Percentiles rank a stretch among this genome's conserved stretches.
Conservation (phyloP, 1,139 yeast genomes). For the Yamadazyma pseudoaaseri region DNA sequence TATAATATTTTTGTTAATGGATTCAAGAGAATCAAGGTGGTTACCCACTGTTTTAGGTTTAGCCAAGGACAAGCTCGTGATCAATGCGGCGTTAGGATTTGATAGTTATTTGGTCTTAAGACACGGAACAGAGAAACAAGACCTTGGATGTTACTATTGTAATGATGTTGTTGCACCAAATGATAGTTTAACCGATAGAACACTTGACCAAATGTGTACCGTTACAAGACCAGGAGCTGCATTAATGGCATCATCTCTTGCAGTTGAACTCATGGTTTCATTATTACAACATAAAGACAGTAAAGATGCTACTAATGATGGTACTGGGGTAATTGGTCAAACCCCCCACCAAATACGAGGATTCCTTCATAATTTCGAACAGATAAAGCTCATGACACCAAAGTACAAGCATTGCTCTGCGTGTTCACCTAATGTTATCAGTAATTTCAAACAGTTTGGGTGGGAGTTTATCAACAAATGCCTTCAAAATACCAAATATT, state of each 20-base stretch:
- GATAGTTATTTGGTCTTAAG: slow-evolving; percentile 92
- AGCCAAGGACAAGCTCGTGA: slow-evolving; percentile 64
- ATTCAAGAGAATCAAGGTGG: slow-evolving; percentile 96
- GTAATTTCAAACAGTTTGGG: slow-evolving; percentile 49
- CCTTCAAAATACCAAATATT: slow-evolving; percentile 58
- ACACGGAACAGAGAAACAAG: slow-evolving; percentile 57
- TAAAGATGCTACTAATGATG: slow-evolving; percentile 42
- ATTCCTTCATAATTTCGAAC: slow-evolving; percentile 64
- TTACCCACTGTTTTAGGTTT: slow-evolving; percentile 82
- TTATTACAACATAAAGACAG: slow-evolving; percentile 62
- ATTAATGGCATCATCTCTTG: slow-evolving; percentile 78
- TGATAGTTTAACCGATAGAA: slow-evolving; percentile 79
- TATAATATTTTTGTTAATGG: slow-evolving; percentile 77
- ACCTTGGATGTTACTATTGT: slow-evolving; percentile 93
- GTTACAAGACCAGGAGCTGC: slow-evolving; percentile 98
- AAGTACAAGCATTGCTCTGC: slow-evolving; percentile 81
- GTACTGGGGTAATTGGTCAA: slow-evolving; percentile 54
- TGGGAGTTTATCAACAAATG: slow-evolving; percentile 83
- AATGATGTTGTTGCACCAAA: slow-evolving; percentile 94
- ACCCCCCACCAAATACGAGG: slow-evolving; percentile 92
- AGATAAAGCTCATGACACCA: slow-evolving; percentile 65
- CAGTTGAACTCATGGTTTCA: slow-evolving; percentile 80
- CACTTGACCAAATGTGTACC: slow-evolving; percentile 97
- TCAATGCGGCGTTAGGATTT: slow-evolving; percentile 93
- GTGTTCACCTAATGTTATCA: slow-evolving; percentile 63